Percentiles rank a stretch among this genome's conserved stretches.
Evolutionary conservation across 139 green algal genomes (phyloP).

Genomic region (Chlamydomonas eustigma): DNA sequence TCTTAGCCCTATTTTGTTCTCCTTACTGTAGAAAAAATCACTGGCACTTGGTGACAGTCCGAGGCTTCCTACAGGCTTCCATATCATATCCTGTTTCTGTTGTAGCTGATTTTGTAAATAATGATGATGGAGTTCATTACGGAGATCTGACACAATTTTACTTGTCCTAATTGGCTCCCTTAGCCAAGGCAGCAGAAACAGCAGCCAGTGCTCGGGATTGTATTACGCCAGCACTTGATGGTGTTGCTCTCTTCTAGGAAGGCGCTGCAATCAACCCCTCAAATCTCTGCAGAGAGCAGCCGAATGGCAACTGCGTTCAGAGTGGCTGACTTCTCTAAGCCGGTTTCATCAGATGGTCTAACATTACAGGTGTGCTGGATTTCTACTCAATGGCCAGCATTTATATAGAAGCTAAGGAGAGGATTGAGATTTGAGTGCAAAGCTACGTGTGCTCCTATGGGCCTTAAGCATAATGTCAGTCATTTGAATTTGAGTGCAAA

Average conservation of each 20-base stretch:
- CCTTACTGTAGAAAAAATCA: too few relatives aligned
- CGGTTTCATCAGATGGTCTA: conserved; percentile 29
- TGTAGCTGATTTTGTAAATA: neutral
- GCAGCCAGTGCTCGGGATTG: conserved; percentile 39
- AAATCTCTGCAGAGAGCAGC: conserved; percentile 6
- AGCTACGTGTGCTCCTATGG: too few relatives aligned
- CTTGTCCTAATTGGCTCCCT: neutral
- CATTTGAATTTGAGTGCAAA: too few relatives aligned
- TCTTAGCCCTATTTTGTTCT: too few relatives aligned
- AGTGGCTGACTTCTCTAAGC: conserved; percentile 47
- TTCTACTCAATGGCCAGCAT: too few relatives aligned
- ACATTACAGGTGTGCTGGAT: conserved; percentile 9
- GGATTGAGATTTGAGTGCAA: too few relatives aligned
- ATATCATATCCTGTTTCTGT: too few relatives aligned
- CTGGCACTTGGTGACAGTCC: too few relatives aligned
- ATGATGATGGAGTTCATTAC: neutral
- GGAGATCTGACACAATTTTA: neutral
- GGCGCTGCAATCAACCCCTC: conserved; percentile 27
- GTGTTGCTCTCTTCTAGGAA: conserved; percentile 40
- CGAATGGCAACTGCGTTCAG: conserved; percentile 24
- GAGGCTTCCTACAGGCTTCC: too few relatives aligned
- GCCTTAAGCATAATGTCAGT: too few relatives aligned
- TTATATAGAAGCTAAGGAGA: too few relatives aligned
- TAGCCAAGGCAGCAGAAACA: too few relatives aligned
- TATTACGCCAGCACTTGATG: conserved; percentile 58